A percentile compares a stretch with the other conserved stretches of the same genome.
Evolutionary conservation across 768 basidiomycete species (phyloP).

Genomic region (Leccinum broughii): DNA sequence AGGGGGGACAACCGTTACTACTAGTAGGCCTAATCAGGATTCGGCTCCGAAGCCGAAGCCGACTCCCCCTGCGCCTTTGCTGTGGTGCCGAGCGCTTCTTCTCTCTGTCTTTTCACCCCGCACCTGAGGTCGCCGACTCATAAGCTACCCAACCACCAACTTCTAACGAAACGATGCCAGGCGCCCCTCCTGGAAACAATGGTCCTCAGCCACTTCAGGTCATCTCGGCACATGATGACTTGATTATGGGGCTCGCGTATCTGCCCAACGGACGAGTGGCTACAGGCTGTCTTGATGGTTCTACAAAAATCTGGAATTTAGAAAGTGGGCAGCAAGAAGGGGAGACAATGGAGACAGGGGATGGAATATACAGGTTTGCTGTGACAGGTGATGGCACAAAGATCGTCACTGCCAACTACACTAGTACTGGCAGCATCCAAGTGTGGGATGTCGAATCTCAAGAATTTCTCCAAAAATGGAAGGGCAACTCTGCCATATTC

Average conservation of each 20-base stretch:
- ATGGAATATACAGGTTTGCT: not conserved
- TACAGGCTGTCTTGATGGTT: not conserved
- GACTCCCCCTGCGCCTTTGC: no score
- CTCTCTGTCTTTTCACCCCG: no score
- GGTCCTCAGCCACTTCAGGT: not conserved
- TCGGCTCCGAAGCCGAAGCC: no score
- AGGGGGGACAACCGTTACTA: no score
- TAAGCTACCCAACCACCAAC: no score
- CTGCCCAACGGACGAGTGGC: slow-evolving; percentile 11
- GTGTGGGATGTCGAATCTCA: not conserved
- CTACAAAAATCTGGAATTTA: slow-evolving; percentile 1
- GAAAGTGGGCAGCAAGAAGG: slow-evolving; percentile 11
- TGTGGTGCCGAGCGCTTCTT: no score
- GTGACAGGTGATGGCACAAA: slow-evolving; percentile 3
- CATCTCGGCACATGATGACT: not conserved
- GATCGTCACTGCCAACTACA: not conserved
- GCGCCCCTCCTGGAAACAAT: no score
- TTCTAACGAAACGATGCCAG: no score
- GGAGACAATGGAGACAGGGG: not conserved
- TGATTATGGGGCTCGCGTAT: not conserved
- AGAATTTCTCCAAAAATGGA: not conserved
- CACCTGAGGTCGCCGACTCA: no score
- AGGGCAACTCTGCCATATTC: no score
- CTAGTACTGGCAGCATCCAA: not conserved
- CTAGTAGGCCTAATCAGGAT: no score